These are phyloP conservation scores for Xanthoconium purpureum DNA, from an alignment of 768 basidiomycete species.

Conservation along the genomic window DNA sequence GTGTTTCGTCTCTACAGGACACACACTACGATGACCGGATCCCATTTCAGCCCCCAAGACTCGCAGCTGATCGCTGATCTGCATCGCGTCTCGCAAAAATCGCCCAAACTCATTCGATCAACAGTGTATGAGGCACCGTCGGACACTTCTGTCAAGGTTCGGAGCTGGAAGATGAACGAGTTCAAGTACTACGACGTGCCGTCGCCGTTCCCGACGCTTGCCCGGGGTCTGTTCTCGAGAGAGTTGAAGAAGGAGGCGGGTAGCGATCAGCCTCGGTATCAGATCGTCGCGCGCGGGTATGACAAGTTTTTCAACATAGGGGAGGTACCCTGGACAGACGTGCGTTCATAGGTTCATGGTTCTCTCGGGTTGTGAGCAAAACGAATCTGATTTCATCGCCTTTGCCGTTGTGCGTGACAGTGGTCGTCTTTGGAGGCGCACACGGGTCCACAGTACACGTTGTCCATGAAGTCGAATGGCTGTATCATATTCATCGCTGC, in stretches of 20 bases:
- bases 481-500: slow-evolving; percentile 96
- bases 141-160: slow-evolving; percentile 51
- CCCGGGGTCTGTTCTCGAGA: slow-evolving; percentile 81
- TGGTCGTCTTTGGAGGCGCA: slow-evolving; percentile 71
- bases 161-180: slow-evolving; percentile 98
- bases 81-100: slow-evolving; percentile 47
- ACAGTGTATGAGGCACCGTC: slow-evolving; percentile 55
- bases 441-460: slow-evolving; percentile 73
- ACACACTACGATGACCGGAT: slow-evolving; percentile 18
- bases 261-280: slow-evolving; percentile 36
- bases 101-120: slow-evolving; percentile 64
- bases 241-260: slow-evolving; percentile 38
- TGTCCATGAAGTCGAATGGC: slow-evolving; percentile 93
- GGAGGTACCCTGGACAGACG: slow-evolving; percentile 93
- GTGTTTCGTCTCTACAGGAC: neutral
- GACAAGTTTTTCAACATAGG: slow-evolving; percentile 99
- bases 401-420: slow-evolving; percentile 37
- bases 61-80: slow-evolving; percentile 61
- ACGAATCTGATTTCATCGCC: neutral
- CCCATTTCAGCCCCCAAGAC: slow-evolving; percentile 39
- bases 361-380: neutral
- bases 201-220: slow-evolving; percentile 92
- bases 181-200: slow-evolving; percentile 90
- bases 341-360: slow-evolving; percentile 44
- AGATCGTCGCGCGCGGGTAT: slow-evolving; percentile 88